Base-by-base conservation (phyloP, 805 yeast species). In the Spathaspora sp. region DNA sequence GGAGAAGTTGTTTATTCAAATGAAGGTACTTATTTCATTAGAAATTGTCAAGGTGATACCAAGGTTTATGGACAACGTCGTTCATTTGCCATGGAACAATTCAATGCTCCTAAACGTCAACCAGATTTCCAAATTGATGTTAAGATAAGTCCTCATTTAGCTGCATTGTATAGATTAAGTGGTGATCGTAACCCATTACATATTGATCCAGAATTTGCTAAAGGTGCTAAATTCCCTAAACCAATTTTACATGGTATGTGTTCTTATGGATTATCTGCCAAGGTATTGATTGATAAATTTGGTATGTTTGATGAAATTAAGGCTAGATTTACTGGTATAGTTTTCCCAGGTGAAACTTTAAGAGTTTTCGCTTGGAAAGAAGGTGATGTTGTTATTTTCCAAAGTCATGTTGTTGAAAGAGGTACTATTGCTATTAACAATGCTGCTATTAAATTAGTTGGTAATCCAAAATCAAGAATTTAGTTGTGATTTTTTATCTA, bases 121-220 rank as follows among this genome's bases (percentile, higher is more conserved):
- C 94, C 97, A 6, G 96, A 88, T 64, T 87, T 80, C 62, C 82
- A 78, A 51, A 67, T 70, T 45, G 80, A 77, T 43, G 78, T 82
- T 60, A 70, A 78, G 57, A 87, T 94, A 1, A 65, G 78, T 26
- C 75, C 69, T 43, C 88, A 91, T 67, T 90, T 85, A 68, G 97
- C 97, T 45, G 89, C 96, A 3, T 70, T 92, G 51, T 93, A 93
- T 75, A 82, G 99, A 67, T 76, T 93, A 55, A 86, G 93, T 55
- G 98, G 97, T 50, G 99, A 93, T 75, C 85, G 85, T 69, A 93
- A 93, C 70, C 99, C 99, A 54, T 79, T 93, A 60, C 99, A 92
- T 74, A 86, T 93, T 65, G 98, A 93, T 72, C 97, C 98, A 17
- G 76, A 68, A 29, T 87, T 92, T 70, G 97, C 98, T 14, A 81